Conservation (phyloP, 495 filamentous ascomycete species). For the Penicillium pulvis region DNA sequence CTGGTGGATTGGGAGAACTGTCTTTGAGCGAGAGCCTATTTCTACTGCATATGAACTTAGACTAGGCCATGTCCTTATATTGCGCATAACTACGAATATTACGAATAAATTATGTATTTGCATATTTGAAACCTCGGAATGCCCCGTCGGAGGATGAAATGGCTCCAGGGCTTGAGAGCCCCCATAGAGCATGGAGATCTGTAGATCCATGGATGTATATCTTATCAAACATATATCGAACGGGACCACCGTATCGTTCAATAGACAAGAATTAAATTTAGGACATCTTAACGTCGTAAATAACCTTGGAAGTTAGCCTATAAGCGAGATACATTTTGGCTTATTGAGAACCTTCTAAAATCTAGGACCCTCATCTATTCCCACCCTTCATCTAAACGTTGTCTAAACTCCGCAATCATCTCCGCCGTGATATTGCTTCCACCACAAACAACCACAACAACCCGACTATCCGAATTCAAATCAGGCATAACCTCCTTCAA, state of each 20-base stretch:
- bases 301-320: background rate
- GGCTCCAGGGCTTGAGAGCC: too few relatives aligned
- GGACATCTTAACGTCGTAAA: background rate
- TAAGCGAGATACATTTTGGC: too few relatives aligned
- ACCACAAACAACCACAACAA: slow-evolving; percentile 85
- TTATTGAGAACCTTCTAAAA: background rate
- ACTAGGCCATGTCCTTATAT: slow-evolving; percentile 13
- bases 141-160: too few relatives aligned
- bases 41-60: slow-evolving; percentile 5
- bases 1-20: background rate
- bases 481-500: slow-evolving; percentile 57
- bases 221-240: background rate
- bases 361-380: background rate
- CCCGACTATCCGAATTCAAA: slow-evolving; percentile 58
- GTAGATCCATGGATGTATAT: background rate
- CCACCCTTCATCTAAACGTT: slow-evolving; percentile 41
- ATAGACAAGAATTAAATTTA: too few relatives aligned
- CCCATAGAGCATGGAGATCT: background rate
- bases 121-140: background rate
- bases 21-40: slow-evolving; percentile 5
- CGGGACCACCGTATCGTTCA: too few relatives aligned
- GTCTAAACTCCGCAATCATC: slow-evolving; percentile 63
- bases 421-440: slow-evolving; percentile 70
- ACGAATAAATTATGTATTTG: slow-evolving; percentile 8
- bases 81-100: slow-evolving; percentile 13